phyloP scores from a whole-genome alignment of 2,329 filamentous ascomycete species.

The Fusarium sp. region DNA sequence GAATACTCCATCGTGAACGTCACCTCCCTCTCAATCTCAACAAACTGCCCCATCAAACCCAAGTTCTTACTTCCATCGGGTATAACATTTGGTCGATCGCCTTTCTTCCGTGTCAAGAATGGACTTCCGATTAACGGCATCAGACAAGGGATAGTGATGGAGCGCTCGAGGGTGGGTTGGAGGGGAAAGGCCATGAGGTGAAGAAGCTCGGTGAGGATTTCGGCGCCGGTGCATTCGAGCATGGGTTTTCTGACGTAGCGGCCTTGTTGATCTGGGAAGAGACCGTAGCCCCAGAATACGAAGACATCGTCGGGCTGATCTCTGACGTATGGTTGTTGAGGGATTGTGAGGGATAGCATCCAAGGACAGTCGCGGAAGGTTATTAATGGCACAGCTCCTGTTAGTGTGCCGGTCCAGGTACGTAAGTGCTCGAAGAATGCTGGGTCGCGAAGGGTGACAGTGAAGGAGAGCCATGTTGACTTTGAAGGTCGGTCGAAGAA shows the following conservation, averaged over 20 bases:
- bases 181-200: constrained; percentile 42
- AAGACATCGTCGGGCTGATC: constrained; percentile 41
- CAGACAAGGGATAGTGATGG: constrained; percentile 40
- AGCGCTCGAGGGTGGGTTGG: constrained; percentile 39
- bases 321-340: constrained; percentile 41
- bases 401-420: constrained; percentile 41
- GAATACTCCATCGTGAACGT: constrained; percentile 48
- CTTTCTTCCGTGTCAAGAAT: constrained; percentile 42
- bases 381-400: constrained; percentile 38
- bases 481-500: constrained; percentile 47
- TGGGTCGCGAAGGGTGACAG: constrained; percentile 37
- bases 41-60: constrained; percentile 45
- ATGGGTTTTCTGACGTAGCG: constrained; percentile 43
- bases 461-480: constrained; percentile 46
- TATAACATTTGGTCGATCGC: constrained; percentile 41
- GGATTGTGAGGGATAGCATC: constrained; percentile 44
- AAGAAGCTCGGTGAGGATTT: constrained; percentile 44
- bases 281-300: constrained; percentile 45
- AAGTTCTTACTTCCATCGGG: constrained; percentile 43
- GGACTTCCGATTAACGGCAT: constrained; percentile 46
- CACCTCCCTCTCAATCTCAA: constrained; percentile 44
- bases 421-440: constrained; percentile 40
- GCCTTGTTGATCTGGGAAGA: constrained; percentile 43
- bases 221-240: constrained; percentile 43
- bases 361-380: constrained; percentile 45